Percentiles rank a stretch among this genome's conserved stretches.
Evolutionary conservation across 345 rosid genomes (phyloP).

Genomic region (Melastoma malabathricum): DNA sequence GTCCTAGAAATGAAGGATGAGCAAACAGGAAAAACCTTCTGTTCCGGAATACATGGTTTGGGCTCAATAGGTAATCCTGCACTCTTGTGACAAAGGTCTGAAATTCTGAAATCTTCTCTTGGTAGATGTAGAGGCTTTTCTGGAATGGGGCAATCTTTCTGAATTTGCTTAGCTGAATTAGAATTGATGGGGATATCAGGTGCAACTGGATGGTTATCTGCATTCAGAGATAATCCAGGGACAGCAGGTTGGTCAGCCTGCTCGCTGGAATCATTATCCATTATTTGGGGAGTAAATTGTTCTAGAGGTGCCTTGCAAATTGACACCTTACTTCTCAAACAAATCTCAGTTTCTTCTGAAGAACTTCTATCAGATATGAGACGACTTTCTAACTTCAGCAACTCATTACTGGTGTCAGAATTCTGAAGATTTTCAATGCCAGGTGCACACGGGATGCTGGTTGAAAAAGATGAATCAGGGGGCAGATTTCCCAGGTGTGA

Average conservation of each 20-base stretch:
- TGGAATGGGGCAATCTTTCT: slow-evolving; percentile 15
- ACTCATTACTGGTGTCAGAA: slow-evolving; percentile 25
- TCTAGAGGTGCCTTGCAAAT: slow-evolving; percentile 13
- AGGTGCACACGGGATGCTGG: too few relatives aligned
- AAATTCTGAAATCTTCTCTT: slow-evolving; percentile 16
- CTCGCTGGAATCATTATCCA: slow-evolving; percentile 16
- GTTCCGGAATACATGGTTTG: slow-evolving; percentile 26
- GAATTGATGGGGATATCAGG: slow-evolving; percentile 15
- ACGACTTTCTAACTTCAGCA: slow-evolving; percentile 19
- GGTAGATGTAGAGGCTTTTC: slow-evolving; percentile 18
- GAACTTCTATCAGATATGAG: slow-evolving; percentile 21
- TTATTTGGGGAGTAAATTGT: slow-evolving; percentile 19
- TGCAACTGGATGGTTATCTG: slow-evolving; percentile 16
- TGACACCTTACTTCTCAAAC: slow-evolving; percentile 7
- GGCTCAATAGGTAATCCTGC: slow-evolving; percentile 29
- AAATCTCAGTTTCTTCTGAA: slow-evolving; percentile 21
- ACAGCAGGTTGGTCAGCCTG: slow-evolving; percentile 16
- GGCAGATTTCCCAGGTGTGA: too few relatives aligned
- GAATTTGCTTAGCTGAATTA: slow-evolving; percentile 13
- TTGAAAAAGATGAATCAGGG: too few relatives aligned
- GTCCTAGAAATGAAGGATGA: slow-evolving; percentile 28
- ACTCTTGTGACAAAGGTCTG: slow-evolving; percentile 11
- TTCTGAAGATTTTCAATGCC: neutral
- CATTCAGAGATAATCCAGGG: slow-evolving; percentile 17
- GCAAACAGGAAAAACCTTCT: slow-evolving; percentile 25